phyloP scores from a whole-genome alignment of 1,139 yeast genomes.

The Yamadazyma membranifaciens region DNA sequence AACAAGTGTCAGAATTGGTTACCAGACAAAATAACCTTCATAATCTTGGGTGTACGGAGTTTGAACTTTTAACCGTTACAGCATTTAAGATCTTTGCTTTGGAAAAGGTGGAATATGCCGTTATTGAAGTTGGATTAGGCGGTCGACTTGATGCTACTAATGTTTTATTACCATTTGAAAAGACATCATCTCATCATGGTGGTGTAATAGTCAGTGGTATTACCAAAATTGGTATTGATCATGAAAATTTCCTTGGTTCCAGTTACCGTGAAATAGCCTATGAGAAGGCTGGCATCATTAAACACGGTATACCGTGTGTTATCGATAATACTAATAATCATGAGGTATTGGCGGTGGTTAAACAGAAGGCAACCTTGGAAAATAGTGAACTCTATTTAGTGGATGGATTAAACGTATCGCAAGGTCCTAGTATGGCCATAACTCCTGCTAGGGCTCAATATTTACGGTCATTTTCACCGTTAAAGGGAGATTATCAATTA shows the following conservation, averaged over 20 bases:
- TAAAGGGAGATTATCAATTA: slow-evolving; percentile 70
- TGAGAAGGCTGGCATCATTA: slow-evolving; percentile 85
- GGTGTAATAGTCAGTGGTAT: slow-evolving; percentile 69
- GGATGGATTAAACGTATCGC: slow-evolving; percentile 8
- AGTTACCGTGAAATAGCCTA: slow-evolving; percentile 62
- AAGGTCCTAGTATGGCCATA: slow-evolving; percentile 8
- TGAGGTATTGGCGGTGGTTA: slow-evolving; percentile 48
- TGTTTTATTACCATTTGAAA: slow-evolving; percentile 36
- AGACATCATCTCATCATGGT: slow-evolving; percentile 9
- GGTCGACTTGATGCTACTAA: slow-evolving; percentile 89
- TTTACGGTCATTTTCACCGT: slow-evolving; percentile 42
- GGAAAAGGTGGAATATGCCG: slow-evolving; percentile 63
- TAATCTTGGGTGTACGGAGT: slow-evolving; percentile 72
- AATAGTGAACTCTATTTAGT: slow-evolving; percentile 21
- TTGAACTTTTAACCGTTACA: slow-evolving; percentile 78
- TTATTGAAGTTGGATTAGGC: slow-evolving; percentile 89
- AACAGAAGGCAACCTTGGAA: slow-evolving; percentile 17
- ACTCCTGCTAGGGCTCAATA: slow-evolving; percentile 10
- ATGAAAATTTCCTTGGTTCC: slow-evolving; percentile 69
- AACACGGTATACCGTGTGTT: slow-evolving; percentile 58
- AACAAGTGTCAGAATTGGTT: slow-evolving; percentile 41
- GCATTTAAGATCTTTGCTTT: slow-evolving; percentile 73
- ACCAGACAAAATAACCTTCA: slow-evolving; percentile 29
- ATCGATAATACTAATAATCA: slow-evolving; percentile 66
- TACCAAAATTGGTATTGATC: slow-evolving; percentile 84